Conservation (phyloP, 2,329 filamentous ascomycete genomes). For the Sporothrix variecibatus region DNA sequence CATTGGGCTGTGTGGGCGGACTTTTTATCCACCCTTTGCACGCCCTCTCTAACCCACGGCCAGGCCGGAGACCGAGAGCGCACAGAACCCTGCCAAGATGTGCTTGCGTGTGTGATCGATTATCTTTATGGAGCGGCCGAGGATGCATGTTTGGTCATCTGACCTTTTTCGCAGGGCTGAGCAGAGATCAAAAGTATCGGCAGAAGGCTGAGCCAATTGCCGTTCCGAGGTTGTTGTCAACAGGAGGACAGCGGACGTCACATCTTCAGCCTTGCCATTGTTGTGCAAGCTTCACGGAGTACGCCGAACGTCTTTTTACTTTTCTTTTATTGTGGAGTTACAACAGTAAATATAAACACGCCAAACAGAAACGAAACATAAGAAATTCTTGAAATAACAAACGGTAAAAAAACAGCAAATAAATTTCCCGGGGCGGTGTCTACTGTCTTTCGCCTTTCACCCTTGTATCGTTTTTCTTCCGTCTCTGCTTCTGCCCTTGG, state of each 20-base stretch:
- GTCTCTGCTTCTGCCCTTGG: too few relatives aligned
- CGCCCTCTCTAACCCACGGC: not conserved
- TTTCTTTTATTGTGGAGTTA: constrained; percentile 3
- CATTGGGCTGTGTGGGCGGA: not conserved
- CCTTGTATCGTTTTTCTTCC: not conserved
- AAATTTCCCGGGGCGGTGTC: constrained; percentile 1
- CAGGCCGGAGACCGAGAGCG: not conserved
- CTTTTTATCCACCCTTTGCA: not conserved
- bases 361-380: not conserved
- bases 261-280: not conserved
- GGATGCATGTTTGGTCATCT: not conserved
- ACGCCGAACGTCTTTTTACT: not conserved
- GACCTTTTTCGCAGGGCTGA: not conserved
- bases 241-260: not conserved
- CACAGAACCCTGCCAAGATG: not conserved
- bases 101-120: not conserved
- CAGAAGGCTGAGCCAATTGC: not conserved
- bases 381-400: not conserved
- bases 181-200: not conserved
- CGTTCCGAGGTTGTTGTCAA: not conserved
- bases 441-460: not conserved
- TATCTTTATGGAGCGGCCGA: not conserved
- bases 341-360: not conserved
- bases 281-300: not conserved
- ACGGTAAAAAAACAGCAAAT: not conserved